These are phyloP conservation scores for Arthroderma sp. DNA, from an alignment of 2,329 filamentous ascomycete species.

Conservation along the genomic window DNA sequence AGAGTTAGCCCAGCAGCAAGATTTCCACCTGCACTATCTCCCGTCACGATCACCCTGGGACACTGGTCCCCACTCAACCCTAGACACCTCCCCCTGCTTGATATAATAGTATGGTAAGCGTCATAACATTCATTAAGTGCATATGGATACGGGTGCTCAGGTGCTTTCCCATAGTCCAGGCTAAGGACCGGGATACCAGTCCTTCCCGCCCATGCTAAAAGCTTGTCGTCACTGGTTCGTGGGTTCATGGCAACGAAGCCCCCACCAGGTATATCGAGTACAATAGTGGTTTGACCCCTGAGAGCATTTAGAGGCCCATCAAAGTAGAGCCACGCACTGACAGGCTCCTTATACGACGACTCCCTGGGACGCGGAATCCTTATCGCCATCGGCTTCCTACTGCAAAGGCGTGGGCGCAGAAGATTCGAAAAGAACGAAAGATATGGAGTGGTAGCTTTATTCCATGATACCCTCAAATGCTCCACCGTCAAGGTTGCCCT, in stretches of 20 bases:
- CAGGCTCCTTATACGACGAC: slow-evolving; percentile 71
- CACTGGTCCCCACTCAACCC: slow-evolving; percentile 54
- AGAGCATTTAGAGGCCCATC: slow-evolving; percentile 73
- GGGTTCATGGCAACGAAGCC: slow-evolving; percentile 96
- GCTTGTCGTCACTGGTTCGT: slow-evolving; percentile 84
- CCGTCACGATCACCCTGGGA: slow-evolving; percentile 59
- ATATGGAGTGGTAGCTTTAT: slow-evolving; percentile 84
- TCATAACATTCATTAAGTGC: slow-evolving; percentile 81
- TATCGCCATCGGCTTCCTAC: slow-evolving; percentile 68
- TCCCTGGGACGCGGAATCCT: slow-evolving; percentile 67
- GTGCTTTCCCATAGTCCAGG: slow-evolving; percentile 79
- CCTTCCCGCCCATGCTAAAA: slow-evolving; percentile 82
- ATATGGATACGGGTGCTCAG: slow-evolving; percentile 73
- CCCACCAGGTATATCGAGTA: slow-evolving; percentile 84
- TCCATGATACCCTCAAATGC: slow-evolving; percentile 85
- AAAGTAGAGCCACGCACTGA: slow-evolving; percentile 85
- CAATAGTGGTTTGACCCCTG: slow-evolving; percentile 59
- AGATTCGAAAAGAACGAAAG: slow-evolving; percentile 58
- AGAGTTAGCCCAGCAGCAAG: slow-evolving; percentile 67
- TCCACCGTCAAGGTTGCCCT: slow-evolving; percentile 77
- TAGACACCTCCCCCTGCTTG: slow-evolving; percentile 59
- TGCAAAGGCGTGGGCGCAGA: slow-evolving; percentile 64
- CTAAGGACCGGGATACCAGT: slow-evolving; percentile 81
- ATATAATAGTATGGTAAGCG: slow-evolving; percentile 62
- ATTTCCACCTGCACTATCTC: slow-evolving; percentile 74